These are phyloP conservation scores for Artemisia argyi DNA, from an alignment of 129 eudicot species.

Conservation along the genomic window DNA sequence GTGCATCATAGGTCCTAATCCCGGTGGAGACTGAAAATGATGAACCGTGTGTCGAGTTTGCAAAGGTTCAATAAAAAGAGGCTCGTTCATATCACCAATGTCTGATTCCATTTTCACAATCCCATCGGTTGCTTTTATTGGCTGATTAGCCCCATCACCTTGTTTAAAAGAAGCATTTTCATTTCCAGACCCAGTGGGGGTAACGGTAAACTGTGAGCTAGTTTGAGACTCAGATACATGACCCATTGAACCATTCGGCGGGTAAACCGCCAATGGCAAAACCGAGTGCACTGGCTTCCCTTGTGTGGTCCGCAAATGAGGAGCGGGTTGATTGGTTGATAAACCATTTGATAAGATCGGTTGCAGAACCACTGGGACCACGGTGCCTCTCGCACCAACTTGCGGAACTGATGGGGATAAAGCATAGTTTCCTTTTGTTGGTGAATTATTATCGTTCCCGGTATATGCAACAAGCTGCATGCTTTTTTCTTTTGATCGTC, in stretches of 20 bases:
- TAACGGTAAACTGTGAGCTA: constrained; percentile 32
- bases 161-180: constrained; percentile 35
- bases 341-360: constrained; percentile 48
- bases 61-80: constrained; percentile 53
- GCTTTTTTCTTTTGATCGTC: constrained; percentile 40
- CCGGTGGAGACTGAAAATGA: constrained; percentile 40
- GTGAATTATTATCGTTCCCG: constrained; percentile 33
- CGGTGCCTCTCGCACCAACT: constrained; percentile 58
- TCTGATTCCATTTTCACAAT: constrained; percentile 42
- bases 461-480: constrained; percentile 40
- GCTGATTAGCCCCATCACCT: constrained; percentile 31
- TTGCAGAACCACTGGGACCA: constrained; percentile 73
- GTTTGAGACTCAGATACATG: constrained; percentile 38
- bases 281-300: constrained; percentile 59
- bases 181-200: constrained; percentile 30
- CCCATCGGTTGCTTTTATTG: constrained; percentile 24
- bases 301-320: constrained; percentile 46
- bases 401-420: constrained; percentile 43
- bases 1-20: constrained; percentile 41
- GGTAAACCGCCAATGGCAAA: constrained; percentile 56
- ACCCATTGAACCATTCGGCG: constrained; percentile 47
- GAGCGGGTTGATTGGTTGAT: constrained; percentile 41
- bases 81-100: constrained; percentile 49
- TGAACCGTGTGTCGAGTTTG: constrained; percentile 42
- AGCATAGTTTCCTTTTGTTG: constrained; percentile 35